Evolutionary conservation across 2,329 filamentous ascomycete genomes (phyloP).

Genomic region (Furcasterigmium furcatum): DNA sequence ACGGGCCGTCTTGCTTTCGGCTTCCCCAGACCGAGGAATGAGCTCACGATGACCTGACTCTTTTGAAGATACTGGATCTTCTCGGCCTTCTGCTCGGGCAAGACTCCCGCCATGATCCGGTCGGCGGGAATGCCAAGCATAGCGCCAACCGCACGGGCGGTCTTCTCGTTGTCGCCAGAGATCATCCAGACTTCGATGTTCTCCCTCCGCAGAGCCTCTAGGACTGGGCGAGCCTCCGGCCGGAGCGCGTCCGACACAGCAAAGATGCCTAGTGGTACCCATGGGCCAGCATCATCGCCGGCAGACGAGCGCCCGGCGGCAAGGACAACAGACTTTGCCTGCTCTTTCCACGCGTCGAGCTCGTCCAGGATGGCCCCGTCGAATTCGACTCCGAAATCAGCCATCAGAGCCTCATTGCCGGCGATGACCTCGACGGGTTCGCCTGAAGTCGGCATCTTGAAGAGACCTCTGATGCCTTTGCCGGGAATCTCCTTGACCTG

Average conservation of each 20-base stretch:
- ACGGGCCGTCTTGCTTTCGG: constrained; percentile 16
- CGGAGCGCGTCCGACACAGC: constrained; percentile 81
- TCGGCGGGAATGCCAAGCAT: constrained; percentile 70
- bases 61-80: constrained; percentile 64
- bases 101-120: constrained; percentile 83
- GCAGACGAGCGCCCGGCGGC: constrained; percentile 33
- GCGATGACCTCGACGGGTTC: constrained; percentile 53
- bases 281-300: constrained; percentile 41
- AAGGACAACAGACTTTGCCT: constrained; percentile 64
- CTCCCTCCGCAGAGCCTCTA: constrained; percentile 59
- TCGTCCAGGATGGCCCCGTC: constrained; percentile 24
- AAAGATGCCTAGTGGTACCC: constrained; percentile 62
- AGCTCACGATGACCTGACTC: constrained; percentile 33
- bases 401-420: constrained; percentile 72
- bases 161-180: constrained; percentile 83
- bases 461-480: constrained; percentile 63
- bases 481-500: constrained; percentile 66
- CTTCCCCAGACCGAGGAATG: not conserved
- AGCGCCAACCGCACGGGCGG: constrained; percentile 73
- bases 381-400: constrained; percentile 39
- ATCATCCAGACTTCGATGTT: constrained; percentile 86
- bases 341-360: constrained; percentile 55
- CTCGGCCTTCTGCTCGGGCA: constrained; percentile 78
- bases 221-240: constrained; percentile 63
- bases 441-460: constrained; percentile 21